Evolutionary conservation across 257 asterid species (phyloP).

Genomic region (Primulina tabacum): DNA sequence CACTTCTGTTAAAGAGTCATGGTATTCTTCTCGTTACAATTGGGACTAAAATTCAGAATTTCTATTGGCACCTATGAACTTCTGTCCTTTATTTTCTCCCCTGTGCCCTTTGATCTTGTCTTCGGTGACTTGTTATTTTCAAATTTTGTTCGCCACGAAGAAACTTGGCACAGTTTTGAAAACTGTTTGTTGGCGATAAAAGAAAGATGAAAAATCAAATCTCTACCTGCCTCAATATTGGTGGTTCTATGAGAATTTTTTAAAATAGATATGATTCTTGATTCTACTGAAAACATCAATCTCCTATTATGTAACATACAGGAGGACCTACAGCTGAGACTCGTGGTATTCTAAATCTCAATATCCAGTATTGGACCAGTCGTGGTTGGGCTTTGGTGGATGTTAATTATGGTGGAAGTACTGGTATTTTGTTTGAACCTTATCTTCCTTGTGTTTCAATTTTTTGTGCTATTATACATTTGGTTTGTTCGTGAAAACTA

Average conservation of each 20-base stretch:
- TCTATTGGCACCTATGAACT: not conserved
- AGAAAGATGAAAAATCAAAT: too few species aligned
- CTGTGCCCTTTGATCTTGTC: conserved; percentile 1
- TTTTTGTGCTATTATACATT: conserved; percentile 12
- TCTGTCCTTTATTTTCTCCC: conserved; percentile 18
- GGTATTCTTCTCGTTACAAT: conserved; percentile 40
- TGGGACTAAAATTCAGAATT: conserved; percentile 10
- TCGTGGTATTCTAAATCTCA: conserved; percentile 73
- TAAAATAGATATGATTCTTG: conserved; percentile 4
- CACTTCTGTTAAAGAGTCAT: conserved; percentile 84
- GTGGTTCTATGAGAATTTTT: not conserved
- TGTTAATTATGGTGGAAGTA: conserved; percentile 98
- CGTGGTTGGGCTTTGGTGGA: conserved; percentile 99
- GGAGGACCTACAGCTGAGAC: conserved; percentile 98
- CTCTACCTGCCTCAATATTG: too few species aligned
- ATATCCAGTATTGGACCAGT: conserved; percentile 94
- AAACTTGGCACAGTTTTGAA: too few species aligned
- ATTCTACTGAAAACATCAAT: not conserved
- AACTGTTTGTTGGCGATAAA: too few species aligned
- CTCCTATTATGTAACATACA: conserved; percentile 28
- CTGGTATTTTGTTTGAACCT: conserved; percentile 45
- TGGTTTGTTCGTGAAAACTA: conserved; percentile 21
- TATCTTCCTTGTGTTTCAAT: not conserved
- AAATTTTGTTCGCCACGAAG: too few species aligned
- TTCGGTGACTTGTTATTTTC: too few species aligned